These are phyloP conservation scores for Sclerotinia borealis DNA, from an alignment of 2,329 filamentous ascomycete genomes.

Conservation along the genomic window DNA sequence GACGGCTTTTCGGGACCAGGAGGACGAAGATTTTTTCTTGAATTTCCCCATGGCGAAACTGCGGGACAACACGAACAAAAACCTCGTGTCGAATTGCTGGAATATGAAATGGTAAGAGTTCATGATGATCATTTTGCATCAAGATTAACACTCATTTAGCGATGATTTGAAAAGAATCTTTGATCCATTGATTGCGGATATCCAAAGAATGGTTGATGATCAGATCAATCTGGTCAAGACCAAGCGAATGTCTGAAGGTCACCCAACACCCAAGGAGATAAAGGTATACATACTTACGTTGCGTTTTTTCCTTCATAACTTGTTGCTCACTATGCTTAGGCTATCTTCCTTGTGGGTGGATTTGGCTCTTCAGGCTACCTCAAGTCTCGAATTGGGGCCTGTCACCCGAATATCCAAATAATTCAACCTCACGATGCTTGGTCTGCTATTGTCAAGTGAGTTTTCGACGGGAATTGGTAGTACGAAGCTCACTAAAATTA, in stretches of 20 bases:
- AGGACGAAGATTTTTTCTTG: conserved; percentile 25
- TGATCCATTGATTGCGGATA: conserved; percentile 37
- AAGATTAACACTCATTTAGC: background rate
- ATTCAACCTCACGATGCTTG: conserved; percentile 22
- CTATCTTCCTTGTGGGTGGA: conserved; percentile 24
- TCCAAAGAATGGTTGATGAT: conserved; percentile 37
- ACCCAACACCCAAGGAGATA: conserved; percentile 39
- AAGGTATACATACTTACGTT: conserved; percentile 36
- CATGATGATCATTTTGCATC: too few relatives aligned
- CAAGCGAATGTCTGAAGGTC: conserved; percentile 29
- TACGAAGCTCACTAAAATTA: background rate
- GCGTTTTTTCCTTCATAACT: conserved; percentile 19
- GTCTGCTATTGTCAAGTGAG: conserved; percentile 25
- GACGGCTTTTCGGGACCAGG: conserved; percentile 21
- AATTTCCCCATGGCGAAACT: conserved; percentile 27
- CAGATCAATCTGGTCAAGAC: conserved; percentile 40
- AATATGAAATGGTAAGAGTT: conserved; percentile 21
- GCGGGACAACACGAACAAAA: conserved; percentile 21
- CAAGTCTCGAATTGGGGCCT: conserved; percentile 36
- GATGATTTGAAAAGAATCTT: conserved; percentile 50
- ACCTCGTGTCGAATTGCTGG: conserved; percentile 20
- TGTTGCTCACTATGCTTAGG: background rate
- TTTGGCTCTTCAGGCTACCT: conserved; percentile 24
- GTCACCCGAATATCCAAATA: conserved; percentile 29
- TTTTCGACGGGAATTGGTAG: background rate